phyloP scores from a whole-genome alignment of 257 asterid species.

The Scutellaria minor region DNA sequence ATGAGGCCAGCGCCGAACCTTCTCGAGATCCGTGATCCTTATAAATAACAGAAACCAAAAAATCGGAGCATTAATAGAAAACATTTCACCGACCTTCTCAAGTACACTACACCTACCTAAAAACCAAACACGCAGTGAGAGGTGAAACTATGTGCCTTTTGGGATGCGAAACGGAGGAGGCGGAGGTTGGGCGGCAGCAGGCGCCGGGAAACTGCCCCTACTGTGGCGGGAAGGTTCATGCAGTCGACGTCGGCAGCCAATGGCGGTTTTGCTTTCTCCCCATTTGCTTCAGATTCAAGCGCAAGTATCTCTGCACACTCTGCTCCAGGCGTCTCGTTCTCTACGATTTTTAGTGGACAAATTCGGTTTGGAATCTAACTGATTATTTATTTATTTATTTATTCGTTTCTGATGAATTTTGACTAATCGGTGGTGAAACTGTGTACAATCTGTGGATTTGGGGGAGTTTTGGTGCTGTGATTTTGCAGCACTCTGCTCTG shows the following conservation, averaged over 20 bases:
- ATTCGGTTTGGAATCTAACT: neutral
- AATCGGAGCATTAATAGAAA: neutral
- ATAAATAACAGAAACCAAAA: slow-evolving; percentile 24
- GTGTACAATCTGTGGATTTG: neutral
- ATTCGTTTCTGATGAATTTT: neutral
- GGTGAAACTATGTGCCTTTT: slow-evolving; percentile 43
- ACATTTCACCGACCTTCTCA: neutral
- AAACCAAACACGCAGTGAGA: slow-evolving; percentile 16
- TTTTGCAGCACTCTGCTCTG: neutral
- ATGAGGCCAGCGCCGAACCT: slow-evolving; percentile 33
- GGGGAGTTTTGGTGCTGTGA: neutral
- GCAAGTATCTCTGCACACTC: slow-evolving; percentile 57
- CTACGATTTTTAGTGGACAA: slow-evolving; percentile 35
- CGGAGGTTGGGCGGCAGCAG: slow-evolving; percentile 53
- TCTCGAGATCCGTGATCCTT: slow-evolving; percentile 25
- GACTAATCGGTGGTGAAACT: neutral
- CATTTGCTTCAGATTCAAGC: slow-evolving; percentile 59
- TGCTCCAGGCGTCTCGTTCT: slow-evolving; percentile 60
- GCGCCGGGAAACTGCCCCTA: slow-evolving; percentile 62
- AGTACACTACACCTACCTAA: neutral
- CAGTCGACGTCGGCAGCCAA: slow-evolving; percentile 51
- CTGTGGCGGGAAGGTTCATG: slow-evolving; percentile 68
- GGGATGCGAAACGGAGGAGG: slow-evolving; percentile 58
- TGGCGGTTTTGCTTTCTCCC: slow-evolving; percentile 55
- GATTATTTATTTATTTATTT: neutral